Evolutionary conservation across 2,329 filamentous ascomycete genomes (phyloP).

Genomic region (Phialophora chinensis): DNA sequence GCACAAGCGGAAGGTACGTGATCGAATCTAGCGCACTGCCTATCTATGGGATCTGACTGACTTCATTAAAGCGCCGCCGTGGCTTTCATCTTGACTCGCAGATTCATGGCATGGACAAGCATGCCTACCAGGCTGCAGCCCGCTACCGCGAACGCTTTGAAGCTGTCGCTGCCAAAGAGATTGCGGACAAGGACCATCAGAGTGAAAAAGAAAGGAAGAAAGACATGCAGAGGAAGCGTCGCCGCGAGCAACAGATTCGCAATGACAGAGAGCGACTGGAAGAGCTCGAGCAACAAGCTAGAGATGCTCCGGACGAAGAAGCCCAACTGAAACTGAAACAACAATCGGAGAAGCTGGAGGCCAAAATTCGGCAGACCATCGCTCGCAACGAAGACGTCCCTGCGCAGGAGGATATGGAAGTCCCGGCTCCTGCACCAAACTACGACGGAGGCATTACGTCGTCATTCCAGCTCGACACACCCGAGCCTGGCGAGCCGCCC

Average conservation of each 20-base stretch:
- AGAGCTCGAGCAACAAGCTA: conserved; percentile 76
- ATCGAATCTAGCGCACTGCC: conserved; percentile 17
- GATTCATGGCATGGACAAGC: conserved; percentile 66
- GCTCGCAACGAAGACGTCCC: conserved; percentile 79
- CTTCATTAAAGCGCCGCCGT: conserved; percentile 60
- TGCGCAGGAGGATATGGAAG: conserved; percentile 72
- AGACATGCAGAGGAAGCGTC: conserved; percentile 97
- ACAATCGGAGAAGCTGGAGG: conserved; percentile 86
- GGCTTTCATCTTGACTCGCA: conserved; percentile 62
- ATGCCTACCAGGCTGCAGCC: conserved; percentile 73
- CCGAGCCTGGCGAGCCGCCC: conserved; percentile 54
- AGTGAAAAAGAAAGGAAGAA: conserved; percentile 99
- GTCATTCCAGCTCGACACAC: conserved; percentile 75
- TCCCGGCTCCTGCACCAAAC: conserved; percentile 76
- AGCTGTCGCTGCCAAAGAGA: conserved; percentile 79
- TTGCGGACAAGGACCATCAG: conserved; percentile 85
- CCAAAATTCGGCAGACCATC: conserved; percentile 91
- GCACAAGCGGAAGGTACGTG: conserved; percentile 65
- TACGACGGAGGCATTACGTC: conserved; percentile 85
- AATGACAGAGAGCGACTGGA: conserved; percentile 85
- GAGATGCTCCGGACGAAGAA: conserved; percentile 78
- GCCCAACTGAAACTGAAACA: conserved; percentile 80
- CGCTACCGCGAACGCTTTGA: conserved; percentile 80
- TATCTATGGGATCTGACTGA: conserved; percentile 8
- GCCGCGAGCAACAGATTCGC: conserved; percentile 91